These are phyloP conservation scores for Cryptococcus sp. DNA, from an alignment of 1,284 basidiomycete genomes.

Conservation along the genomic window DNA sequence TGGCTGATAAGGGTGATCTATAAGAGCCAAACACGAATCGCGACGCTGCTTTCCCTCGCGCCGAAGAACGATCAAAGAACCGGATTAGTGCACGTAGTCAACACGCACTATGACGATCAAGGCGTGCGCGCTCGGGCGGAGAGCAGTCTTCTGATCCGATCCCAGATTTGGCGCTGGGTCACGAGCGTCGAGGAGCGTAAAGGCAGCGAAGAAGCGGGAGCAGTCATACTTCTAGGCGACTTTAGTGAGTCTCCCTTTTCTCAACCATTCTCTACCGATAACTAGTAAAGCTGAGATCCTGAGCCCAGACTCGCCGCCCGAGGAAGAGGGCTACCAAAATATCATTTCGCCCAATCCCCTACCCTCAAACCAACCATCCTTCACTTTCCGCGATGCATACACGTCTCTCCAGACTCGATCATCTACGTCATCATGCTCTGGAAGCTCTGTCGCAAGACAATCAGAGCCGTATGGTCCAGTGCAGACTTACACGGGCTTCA, in stretches of 20 bases:
- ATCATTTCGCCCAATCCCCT: slow-evolving; percentile 33
- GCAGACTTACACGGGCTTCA: slow-evolving; percentile 41
- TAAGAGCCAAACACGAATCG: slow-evolving; percentile 46
- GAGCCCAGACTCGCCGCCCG: slow-evolving; percentile 41
- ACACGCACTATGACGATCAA: slow-evolving; percentile 52
- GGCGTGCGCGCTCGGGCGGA: slow-evolving; percentile 40
- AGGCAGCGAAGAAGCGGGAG: slow-evolving; percentile 4
- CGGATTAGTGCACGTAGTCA: slow-evolving; percentile 43
- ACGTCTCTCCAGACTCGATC: slow-evolving; percentile 21
- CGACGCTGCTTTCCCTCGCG: slow-evolving; percentile 43
- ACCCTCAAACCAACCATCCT: slow-evolving; percentile 19
- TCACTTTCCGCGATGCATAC: slow-evolving; percentile 38
- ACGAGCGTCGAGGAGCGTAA: slow-evolving; percentile 22
- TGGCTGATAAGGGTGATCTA: no score
- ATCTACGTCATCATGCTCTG: not conserved
- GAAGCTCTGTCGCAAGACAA: slow-evolving; percentile 7
- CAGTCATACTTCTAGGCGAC: slow-evolving; percentile 44
- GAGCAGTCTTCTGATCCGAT: slow-evolving; percentile 44
- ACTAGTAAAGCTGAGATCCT: not conserved
- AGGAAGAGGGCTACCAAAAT: slow-evolving; percentile 46
- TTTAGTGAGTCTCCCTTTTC: slow-evolving; percentile 39
- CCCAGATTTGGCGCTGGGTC: slow-evolving; percentile 36
- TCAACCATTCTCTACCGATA: not conserved
- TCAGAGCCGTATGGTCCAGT: slow-evolving; percentile 35
- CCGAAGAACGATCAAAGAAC: slow-evolving; percentile 6